Percentiles rank a stretch among this genome's conserved stretches.
phyloP scores from a whole-genome alignment of 2,329 filamentous ascomycete genomes.

The Arthrobotrys megalospora region DNA sequence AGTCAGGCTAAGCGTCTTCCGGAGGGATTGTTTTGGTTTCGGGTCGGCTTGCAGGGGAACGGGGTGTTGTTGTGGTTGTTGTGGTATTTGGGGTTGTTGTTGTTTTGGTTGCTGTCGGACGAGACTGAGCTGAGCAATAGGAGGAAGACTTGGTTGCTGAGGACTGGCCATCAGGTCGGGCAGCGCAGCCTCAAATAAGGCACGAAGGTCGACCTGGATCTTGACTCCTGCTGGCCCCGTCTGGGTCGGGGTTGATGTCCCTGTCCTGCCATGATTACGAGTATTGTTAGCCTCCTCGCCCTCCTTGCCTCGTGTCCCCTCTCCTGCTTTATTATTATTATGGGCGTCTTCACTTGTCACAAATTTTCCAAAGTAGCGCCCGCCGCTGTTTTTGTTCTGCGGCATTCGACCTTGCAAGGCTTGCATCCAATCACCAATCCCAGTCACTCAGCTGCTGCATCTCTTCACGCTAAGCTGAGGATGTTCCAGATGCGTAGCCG shows the following conservation, averaged over 20 bases:
- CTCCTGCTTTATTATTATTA: conserved; percentile 4
- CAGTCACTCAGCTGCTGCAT: conserved; percentile 35
- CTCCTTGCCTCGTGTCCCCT: conserved; percentile 14
- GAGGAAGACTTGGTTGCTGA: conserved; percentile 8
- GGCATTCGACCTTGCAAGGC: conserved; percentile 32
- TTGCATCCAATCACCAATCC: conserved; percentile 33
- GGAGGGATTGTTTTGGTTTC: conserved; percentile 43
- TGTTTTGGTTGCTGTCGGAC: conserved; percentile 33
- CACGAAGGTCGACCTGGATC: conserved; percentile 22
- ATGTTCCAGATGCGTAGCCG: conserved; percentile 19
- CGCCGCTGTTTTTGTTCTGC: conserved; percentile 50
- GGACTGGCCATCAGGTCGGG: conserved; percentile 21
- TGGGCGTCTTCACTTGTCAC: conserved; percentile 34
- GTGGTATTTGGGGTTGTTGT: conserved; percentile 37
- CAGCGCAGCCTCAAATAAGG: conserved; percentile 29
- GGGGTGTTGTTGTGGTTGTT: conserved; percentile 26
- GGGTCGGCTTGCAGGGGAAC: conserved; percentile 16
- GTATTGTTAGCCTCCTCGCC: conserved; percentile 24
- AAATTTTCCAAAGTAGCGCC: conserved; percentile 49
- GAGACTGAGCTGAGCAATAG: neutral
- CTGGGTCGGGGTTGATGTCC: neutral
- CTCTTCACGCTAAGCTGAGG: conserved; percentile 30
- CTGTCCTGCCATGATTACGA: conserved; percentile 9
- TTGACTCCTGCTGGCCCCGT: neutral
- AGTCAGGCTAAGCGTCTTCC: conserved; percentile 30